Base-by-base conservation (phyloP, 164 flowering plant genomes). In the Chloranthus sessilifolius region DNA sequence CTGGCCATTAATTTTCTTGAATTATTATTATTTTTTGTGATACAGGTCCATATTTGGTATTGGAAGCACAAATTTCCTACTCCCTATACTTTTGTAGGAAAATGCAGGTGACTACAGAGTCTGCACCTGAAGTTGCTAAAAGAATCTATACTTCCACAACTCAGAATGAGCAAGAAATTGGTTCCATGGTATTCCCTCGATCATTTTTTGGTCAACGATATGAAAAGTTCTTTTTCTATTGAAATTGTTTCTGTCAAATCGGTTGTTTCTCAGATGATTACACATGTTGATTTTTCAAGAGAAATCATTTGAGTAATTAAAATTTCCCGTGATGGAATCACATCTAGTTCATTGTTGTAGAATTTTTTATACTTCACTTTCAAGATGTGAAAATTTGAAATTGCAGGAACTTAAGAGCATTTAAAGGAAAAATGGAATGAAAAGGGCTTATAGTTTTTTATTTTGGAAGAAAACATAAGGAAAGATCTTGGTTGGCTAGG, bases 121-220 rank as follows among this genome's bases (percentile, higher is more conserved):
- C n/a, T n/a, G n/a, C n/a, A n/a, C n/a, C n/a, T 69, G 72, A 70
- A 45, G 59, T 78, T 61, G 79, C 69, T 27, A 59, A 55, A 43
- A 79, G 72, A 56, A 83, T 90, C 74, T 79, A 77, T 51, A 64
- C 81, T 20, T 77, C 81, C 11, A 31, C 39, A 7, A 26, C 61
- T 37, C 56, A 34, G 25, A 15, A 38, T 16, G 61, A 62, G 44
- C 47, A 58, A 34, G 60, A 59, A 48, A 56, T 38, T 27, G 52
- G 30, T 11, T 12, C 33, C 17, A 38, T 65, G 83, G 80, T 77
- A 64, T 28, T 31, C 34, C 30, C 41, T 31, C 14, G 2, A 16
- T 17, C 21, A 45, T 10, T 40, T 4, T 19, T 7, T 7, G 28
- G 30, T 7, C 20, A 26, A 9, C 17, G 43, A 21, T 38, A 8